Base-by-base conservation (phyloP, 495 filamentous ascomycete genomes). In the Articulospora tetracladia region DNA sequence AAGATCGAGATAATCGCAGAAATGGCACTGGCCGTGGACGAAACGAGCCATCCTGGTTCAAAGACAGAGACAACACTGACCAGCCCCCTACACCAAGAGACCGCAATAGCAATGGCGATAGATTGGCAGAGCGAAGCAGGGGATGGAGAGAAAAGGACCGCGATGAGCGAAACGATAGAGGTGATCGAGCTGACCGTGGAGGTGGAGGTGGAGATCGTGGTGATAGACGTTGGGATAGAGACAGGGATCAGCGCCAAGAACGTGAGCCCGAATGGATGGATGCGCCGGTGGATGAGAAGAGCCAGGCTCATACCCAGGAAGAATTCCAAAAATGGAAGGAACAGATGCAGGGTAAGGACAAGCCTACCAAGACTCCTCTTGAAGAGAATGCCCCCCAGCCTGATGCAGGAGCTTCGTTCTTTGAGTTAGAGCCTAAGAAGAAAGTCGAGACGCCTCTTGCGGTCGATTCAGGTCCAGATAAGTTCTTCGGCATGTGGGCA, bases 321-420 rank as follows among this genome's bases (percentile, higher is more conserved):
- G 92, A 98, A 57, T 98, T 98, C 71, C 88, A 97, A 73, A 88
- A 87, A 60, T 98, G 95, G 85, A 97, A 97, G 75, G 90, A 94
- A 64, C 78, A 76, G 52, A 95, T 96, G 93, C 56, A 60, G 26
- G 58, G 55, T 19, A 63, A 63, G 41, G 66, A 68, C 23, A 96
- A 93, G 70, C 85, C 86, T 26, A 74, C 68, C 58, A 73, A 66
- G 53, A 64, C 64, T 68, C 4, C 80, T 73, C 50, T 27, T 55
- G 62, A 72, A 68, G 63, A 64, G 24, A n/a, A 23, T 0, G 26
- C 53, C 23, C 15, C 15, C 17, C 61, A 64, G 28, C 26, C 50
- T 27, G 62, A 65, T 49, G 41, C 62, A 13, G 54, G 56, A 23
- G 61, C 57, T 28, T 51, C 57, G n/a, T 60, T 66, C 34, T 67